Evolutionary conservation across 805 yeast species (phyloP).

Genomic region (Yamadazyma laniorum): DNA sequence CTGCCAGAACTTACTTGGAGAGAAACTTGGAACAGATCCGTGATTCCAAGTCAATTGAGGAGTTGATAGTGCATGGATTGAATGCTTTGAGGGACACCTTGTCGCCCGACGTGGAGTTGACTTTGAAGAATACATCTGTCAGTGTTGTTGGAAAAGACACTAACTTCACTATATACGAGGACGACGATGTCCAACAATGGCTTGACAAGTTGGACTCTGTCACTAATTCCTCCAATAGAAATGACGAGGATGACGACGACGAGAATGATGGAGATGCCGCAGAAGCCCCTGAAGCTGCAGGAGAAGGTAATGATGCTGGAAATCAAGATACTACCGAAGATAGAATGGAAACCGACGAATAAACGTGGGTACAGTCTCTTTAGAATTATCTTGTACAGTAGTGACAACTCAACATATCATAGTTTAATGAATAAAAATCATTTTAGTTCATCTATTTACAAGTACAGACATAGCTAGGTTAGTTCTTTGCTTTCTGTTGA

Average conservation of each 20-base stretch:
- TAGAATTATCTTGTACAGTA: conserved; percentile 3
- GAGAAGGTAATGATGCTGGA: conserved; percentile 27
- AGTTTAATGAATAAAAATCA: conserved; percentile 6
- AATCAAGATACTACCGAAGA: conserved; percentile 20
- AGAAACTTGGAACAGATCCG: conserved; percentile 72
- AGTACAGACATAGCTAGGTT: too few species aligned
- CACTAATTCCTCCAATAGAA: conserved; percentile 54
- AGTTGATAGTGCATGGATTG: conserved; percentile 80
- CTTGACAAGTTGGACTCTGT: conserved; percentile 69
- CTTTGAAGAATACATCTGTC: conserved; percentile 78
- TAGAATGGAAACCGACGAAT: conserved; percentile 40
- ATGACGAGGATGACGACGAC: conserved; percentile 33
- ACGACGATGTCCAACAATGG: conserved; percentile 84
- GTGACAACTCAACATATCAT: not conserved
- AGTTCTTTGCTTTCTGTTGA: conserved; percentile 4
- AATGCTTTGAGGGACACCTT: conserved; percentile 91
- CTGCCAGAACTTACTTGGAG: conserved; percentile 94
- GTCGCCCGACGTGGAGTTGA: conserved; percentile 91
- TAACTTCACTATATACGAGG: conserved; percentile 77
- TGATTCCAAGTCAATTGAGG: conserved; percentile 58
- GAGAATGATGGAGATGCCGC: conserved; percentile 21
- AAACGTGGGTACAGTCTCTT: not conserved
- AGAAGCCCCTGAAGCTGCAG: conserved; percentile 14
- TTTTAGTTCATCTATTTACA: not conserved
- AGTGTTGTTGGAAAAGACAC: conserved; percentile 87